Evolutionary conservation across 1,284 basidiomycete species (phyloP).

Genomic region (Cutaneotrichosporon sp.): DNA sequence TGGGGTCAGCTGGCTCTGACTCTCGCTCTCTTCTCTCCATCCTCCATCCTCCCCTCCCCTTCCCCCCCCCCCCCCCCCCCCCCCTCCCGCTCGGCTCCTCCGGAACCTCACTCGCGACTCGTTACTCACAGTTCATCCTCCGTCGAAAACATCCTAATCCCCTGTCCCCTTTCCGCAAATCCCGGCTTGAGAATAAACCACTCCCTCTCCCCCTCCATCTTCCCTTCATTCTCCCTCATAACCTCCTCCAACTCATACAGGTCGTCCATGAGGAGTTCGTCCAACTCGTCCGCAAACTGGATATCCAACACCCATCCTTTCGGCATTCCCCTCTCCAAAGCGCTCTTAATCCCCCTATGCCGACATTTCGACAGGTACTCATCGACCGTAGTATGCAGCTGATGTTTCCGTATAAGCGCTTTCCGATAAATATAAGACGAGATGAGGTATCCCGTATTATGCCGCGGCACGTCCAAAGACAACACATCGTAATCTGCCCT

Average conservation of each 20-base stretch:
- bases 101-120: too few species aligned
- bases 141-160: conserved; percentile 85
- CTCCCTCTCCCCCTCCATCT: conserved; percentile 54
- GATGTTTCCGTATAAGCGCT: conserved; percentile 92
- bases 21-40: too few species aligned
- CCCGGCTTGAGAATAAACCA: conserved; percentile 96
- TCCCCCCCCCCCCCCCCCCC: neutral
- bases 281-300: conserved; percentile 89
- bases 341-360: conserved; percentile 32
- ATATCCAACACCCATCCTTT: conserved; percentile 85
- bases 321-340: conserved; percentile 60
- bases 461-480: conserved; percentile 67
- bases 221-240: conserved; percentile 57
- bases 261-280: conserved; percentile 91
- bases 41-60: neutral
- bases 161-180: conserved; percentile 94
- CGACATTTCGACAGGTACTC: conserved; percentile 71
- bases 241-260: conserved; percentile 77
- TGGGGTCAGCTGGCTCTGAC: conserved; percentile 18
- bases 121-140: conserved; percentile 64
- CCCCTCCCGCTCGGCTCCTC: too few species aligned
- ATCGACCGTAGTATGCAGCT: conserved; percentile 73
- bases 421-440: conserved; percentile 90
- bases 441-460: conserved; percentile 59
- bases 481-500: conserved; percentile 68